Base-by-base conservation (phyloP, 2,329 filamentous ascomycete species). In the Talaromyces marneffei region DNA sequence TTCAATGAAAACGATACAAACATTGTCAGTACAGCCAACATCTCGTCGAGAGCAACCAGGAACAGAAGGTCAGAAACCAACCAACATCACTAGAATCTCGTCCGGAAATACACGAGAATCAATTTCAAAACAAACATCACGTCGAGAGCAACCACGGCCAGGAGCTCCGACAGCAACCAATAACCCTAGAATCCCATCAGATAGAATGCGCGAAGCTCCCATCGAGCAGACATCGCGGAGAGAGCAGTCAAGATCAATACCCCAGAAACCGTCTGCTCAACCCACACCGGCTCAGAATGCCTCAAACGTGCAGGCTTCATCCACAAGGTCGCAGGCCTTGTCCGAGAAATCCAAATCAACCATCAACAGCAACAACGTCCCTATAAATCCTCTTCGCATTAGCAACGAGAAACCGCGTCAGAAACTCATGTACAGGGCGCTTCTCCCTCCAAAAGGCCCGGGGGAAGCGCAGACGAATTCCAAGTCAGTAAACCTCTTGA, bases 371-470 rank as follows among this genome's bases (percentile, higher is more conserved):
- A 16, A 55, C 4, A 35, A 59, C 7, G 29, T 57, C 6, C 66
- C 66, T 9, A 57, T 64, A 18, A 72, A 69, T 14, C 67, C 68
- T 1, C 68, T 77, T 60, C 71, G 71, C 14, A 66, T 78, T 23
- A 65, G 68, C 0, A 66, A 63, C 16, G 67, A 68, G 35, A 76
- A 75, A 55, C 75, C 76, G 7, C 74, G 77, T 14, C 74, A 67
- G n/a, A 79, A 79, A 61, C 61, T 80, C 31, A 75, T 79, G 71
- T 79, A 78, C 63, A 70, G 69, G 57, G 74, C 73, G 23, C 64
- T 77, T 33, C 63, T 77, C 23, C 72, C 73, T 9, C 25, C 48
- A 18, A 61, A 48, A 44, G 46, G 58, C 46, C 10, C 52, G 16
- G 53, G 58, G 18, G 59, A 64, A 52, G 55, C n/a, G 46, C 66